Evolutionary conservation across 208 protist species (phyloP).

Genomic region (Endotrypanum monterogeii): DNA sequence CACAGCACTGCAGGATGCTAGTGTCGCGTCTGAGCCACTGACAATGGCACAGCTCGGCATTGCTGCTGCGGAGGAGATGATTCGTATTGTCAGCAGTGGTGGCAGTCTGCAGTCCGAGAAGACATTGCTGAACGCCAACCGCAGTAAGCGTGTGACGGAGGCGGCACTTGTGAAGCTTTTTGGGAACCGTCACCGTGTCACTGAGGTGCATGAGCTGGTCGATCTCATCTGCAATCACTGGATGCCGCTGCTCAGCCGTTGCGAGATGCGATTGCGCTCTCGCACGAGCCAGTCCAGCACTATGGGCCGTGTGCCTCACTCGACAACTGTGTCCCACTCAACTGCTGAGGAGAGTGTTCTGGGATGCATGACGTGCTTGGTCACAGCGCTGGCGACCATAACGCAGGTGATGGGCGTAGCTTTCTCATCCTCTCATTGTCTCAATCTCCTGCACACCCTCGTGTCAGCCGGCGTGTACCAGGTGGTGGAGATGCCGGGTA

Average conservation of each 20-base stretch:
- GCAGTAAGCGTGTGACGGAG: conserved; percentile 71
- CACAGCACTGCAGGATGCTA: conserved; percentile 11
- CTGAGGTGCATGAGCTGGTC: conserved; percentile 63
- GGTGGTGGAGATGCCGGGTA: conserved; percentile 50
- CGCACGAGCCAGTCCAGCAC: neutral
- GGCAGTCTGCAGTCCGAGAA: conserved; percentile 87
- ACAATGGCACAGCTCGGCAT: conserved; percentile 50
- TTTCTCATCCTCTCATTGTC: conserved; percentile 60
- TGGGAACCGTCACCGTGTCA: conserved; percentile 74
- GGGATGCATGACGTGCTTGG: conserved; percentile 37
- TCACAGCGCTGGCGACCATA: conserved; percentile 59
- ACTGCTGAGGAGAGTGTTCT: conserved; percentile 30
- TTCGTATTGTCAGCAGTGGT: conserved; percentile 83
- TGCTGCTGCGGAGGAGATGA: conserved; percentile 80
- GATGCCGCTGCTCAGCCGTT: conserved; percentile 46
- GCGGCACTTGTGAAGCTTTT: conserved; percentile 77
- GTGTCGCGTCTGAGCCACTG: conserved; percentile 30
- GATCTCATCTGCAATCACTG: conserved; percentile 45
- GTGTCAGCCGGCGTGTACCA: conserved; percentile 54
- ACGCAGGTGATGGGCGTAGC: conserved; percentile 73
- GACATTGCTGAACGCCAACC: conserved; percentile 81
- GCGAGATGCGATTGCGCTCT: conserved; percentile 32
- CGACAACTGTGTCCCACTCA: neutral
- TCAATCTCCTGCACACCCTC: conserved; percentile 50
- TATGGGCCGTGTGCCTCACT: neutral